Conservation (phyloP, 305 asterid genomes). For the Withania somnifera region DNA sequence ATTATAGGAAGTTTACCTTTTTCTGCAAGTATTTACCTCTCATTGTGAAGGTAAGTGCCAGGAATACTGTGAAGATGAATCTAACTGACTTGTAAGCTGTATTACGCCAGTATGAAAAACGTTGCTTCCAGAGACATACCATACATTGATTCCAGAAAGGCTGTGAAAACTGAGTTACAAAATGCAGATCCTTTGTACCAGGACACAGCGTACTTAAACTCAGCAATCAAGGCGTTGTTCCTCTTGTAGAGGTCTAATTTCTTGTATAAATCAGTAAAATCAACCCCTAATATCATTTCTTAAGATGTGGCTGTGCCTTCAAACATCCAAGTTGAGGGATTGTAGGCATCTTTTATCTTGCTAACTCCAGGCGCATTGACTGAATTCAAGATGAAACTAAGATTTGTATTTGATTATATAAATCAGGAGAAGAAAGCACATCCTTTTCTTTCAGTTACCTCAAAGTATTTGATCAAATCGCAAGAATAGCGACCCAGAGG, state of each 20-base stretch:
- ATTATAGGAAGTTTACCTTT: background rate
- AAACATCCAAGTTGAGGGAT: slow-evolving; percentile 64
- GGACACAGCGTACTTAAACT: slow-evolving; percentile 33
- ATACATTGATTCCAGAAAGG: slow-evolving; percentile 32
- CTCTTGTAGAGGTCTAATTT: slow-evolving; percentile 42
- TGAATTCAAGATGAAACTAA: background rate
- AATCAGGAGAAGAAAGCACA: too few relatives aligned
- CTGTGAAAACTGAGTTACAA: slow-evolving; percentile 29
- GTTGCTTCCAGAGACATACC: slow-evolving; percentile 53
- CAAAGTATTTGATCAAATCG: slow-evolving; percentile 46
- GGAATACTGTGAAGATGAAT: slow-evolving; percentile 32
- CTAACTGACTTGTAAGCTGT: slow-evolving; percentile 45
- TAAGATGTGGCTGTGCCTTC: slow-evolving; percentile 45
- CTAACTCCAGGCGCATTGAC: slow-evolving; percentile 29
- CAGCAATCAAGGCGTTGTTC: slow-evolving; percentile 34
- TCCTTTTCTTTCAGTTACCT: background rate
- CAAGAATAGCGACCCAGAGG: slow-evolving; percentile 44
- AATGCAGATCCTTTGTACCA: slow-evolving; percentile 27
- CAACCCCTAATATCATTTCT: slow-evolving; percentile 34
- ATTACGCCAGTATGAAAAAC: slow-evolving; percentile 48
- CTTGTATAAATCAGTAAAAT: slow-evolving; percentile 34
- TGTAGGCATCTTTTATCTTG: slow-evolving; percentile 38
- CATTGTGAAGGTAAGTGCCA: slow-evolving; percentile 26
- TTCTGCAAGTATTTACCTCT: background rate
- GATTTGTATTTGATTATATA: background rate